Base-by-base conservation (phyloP, 192 early-diverging fungal genomes). In the Cetraspora pellucida region DNA sequence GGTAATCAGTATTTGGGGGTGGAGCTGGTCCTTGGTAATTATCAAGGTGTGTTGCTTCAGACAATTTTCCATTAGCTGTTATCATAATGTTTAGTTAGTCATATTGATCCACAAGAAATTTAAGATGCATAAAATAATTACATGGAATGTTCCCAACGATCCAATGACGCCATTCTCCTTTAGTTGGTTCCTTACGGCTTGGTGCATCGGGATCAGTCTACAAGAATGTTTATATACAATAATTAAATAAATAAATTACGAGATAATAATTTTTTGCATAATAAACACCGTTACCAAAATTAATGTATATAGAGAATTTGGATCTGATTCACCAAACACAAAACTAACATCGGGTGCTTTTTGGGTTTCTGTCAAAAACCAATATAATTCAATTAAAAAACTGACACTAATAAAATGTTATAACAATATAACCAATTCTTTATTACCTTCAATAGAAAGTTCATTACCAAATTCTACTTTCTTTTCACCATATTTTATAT, bases 121-220 rank as follows among this genome's bases (percentile, higher is more conserved):
- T 37, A 37, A 37, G 7, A 37, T 37, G 7, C 37, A 31, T 25
- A 63, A 10, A 31, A 23, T 75, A 70, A 17, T 74, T 55, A 74
- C 85, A 82, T 30, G 83, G 75, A 63, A 90, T 83, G 70, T 90
- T 90, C 43, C 79, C 74, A 43, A 88, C 81, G 6, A 87, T 66
- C 89, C 87, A 88, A 68, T 90, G 89, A 54, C 89, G 86, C 77
- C 81, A 90, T 50, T 88, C 80, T 31, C 86, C 78, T 31, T 72
- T 77, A 30, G 75, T 81, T 13, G 82, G 85, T 43, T 87, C 65
- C 0, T 43, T 54, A 23, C 80, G 79, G 61, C 82, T 81, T 14
- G 89, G 89, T 25, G 87, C 89, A 79, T 90, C 89, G 17, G 87
- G 87, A 66, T 90, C 89, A 25, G 81, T 75, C 87, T 87, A 65